Evolutionary conservation across 192 early-diverging fungal genomes (phyloP), one percentile per base, ranked within the genome.

Genomic region (Phycomyces blakesleeanus): DNA sequence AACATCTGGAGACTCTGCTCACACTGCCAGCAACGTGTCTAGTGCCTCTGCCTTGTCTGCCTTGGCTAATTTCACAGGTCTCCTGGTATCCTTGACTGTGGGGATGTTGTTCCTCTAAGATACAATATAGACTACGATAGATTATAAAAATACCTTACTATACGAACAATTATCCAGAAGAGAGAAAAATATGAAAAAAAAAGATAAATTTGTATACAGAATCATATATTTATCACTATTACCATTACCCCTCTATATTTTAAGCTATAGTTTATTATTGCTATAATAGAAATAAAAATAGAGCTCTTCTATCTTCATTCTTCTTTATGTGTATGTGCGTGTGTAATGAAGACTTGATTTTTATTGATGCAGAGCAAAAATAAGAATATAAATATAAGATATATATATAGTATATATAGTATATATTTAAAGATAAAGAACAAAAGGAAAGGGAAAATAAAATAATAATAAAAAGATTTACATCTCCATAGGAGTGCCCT

Each of bases 401-500:
- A 21, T 57, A 18, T n/a, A 47, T 18, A n/a, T 2, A 18, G 11
- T 18, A n/a, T 47, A n/a, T 47, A 47, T 57, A n/a, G n/a, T n/a
- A n/a, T 57, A 20, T 40, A 42, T 21, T 39, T 40, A 21, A 34
- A 56, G 34, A 16, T 38, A 34, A 56, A n/a, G n/a, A 34, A 54
- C 34, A 55, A 40, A 41, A 42, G n/a, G n/a, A n/a, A n/a, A n/a
- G n/a, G n/a, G n/a, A n/a, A n/a, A n/a, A n/a, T n/a, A n/a, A n/a
- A n/a, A n/a, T n/a, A n/a, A n/a, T n/a, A n/a, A n/a, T n/a, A 41
- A 57, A 39, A 57, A 16, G 34, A 41, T 21, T 70, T 70, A 77
- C 61, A 71, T 65, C 54, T 76, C 72, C 73, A 76, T 76, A 26
- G 71, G 61, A 47, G 58, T 67, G 40, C 61, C 71, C 22, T 64